Base-by-base conservation (phyloP, 2,329 filamentous ascomycete species). In the Cryphonectria japonica region DNA sequence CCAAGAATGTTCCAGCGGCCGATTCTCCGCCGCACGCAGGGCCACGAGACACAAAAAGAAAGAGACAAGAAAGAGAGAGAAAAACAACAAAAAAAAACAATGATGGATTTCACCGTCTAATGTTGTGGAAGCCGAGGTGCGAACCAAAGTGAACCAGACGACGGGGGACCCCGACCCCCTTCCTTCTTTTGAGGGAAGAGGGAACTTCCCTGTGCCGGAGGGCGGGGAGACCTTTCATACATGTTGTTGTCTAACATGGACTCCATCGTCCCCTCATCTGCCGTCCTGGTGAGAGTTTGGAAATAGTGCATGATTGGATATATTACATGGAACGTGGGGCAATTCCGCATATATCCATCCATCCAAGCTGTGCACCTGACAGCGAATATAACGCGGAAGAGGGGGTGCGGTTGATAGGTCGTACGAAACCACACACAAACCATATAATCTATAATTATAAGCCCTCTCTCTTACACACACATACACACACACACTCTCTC, bases 1-100 rank as follows among this genome's bases (percentile, higher is more conserved):
- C 29, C 29, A 59, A 59, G 54, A 59, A 59, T 59, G 13, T 61
- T 39, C 59, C 39, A 39, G 22, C 59, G 34, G 59, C 59, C 46
- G 46, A 22, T 19, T 50, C 54, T 39, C 63, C 3, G 26, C 63
- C 26, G 39, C 43, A 65, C 43, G 63, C 63, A 65, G 63, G 26
- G 63, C 29, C 26, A 29, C 43, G 63, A 65, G 43, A 65, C 43
- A 59, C 54, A 16, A 16, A 4, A 6, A 16, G 19, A 19, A 50
- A 19, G 22, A 1, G 8, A 7, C 11, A 5, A 43, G 13, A 43
- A 43, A 5, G 14, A 16, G 11, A 16, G 2, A 16, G 11, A 16
- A 16, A 16, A 16, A 5, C 1, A 2, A 13, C 2, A 13, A 14
- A 13, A 16, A 16, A 43, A 43, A 6, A 43, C 5, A n/a, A 50